Evolutionary conservation across 306 rosid species (phyloP).

Genomic region (Rosa rugosa): DNA sequence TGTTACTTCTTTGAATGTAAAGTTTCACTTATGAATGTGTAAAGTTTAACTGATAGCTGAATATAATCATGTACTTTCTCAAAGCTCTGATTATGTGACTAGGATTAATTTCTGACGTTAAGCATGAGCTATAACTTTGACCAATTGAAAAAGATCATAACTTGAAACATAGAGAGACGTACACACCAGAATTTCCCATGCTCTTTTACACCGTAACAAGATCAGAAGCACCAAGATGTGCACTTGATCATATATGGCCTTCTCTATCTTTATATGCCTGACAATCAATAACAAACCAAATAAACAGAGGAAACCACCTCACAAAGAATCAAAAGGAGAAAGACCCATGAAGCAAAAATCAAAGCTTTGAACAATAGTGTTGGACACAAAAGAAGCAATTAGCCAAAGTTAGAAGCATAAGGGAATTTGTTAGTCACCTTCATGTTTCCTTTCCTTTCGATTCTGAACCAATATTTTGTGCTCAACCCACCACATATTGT

Average conservation of each 20-base stretch:
- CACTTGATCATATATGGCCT: constrained; percentile 14
- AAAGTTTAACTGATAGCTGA: too few relatives aligned
- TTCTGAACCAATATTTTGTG: constrained; percentile 42
- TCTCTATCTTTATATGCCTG: neutral
- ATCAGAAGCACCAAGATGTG: constrained; percentile 14
- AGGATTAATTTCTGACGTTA: too few relatives aligned
- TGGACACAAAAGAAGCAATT: neutral
- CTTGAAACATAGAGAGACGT: too few relatives aligned
- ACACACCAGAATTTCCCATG: too few relatives aligned
- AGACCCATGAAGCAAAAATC: neutral
- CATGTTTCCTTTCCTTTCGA: constrained; percentile 3
- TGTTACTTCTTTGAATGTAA: too few relatives aligned
- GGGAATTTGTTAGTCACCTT: constrained; percentile 13
- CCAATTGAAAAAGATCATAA: too few relatives aligned
- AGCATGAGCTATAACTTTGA: too few relatives aligned
- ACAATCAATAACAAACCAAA: constrained; percentile 9
- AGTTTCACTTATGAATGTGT: too few relatives aligned
- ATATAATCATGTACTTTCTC: too few relatives aligned
- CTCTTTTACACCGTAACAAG: too few relatives aligned
- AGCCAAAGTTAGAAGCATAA: constrained; percentile 23
- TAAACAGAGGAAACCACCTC: neutral
- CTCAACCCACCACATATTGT: constrained; percentile 77
- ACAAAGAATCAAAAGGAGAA: neutral
- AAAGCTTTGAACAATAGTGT: neutral
- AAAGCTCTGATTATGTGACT: too few relatives aligned